A percentile compares a stretch with the other conserved stretches of the same genome.
Conservation (phyloP, 2,329 filamentous ascomycete genomes). For the Talaromyces albobiverticillius region DNA sequence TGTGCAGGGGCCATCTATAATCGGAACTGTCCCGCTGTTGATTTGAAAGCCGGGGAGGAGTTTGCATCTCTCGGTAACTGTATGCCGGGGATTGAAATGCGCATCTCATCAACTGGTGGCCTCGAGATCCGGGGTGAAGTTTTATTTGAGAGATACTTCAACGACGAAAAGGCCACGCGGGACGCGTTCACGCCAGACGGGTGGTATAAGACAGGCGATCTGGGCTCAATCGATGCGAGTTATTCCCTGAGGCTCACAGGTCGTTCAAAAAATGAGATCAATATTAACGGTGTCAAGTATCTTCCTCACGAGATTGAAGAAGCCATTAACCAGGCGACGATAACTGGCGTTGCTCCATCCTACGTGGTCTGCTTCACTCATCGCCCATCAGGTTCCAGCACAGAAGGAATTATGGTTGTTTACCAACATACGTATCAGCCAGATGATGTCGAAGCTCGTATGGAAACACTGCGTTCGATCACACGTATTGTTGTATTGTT, state of each 20-base stretch:
- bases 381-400: conserved; percentile 17
- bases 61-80: background rate
- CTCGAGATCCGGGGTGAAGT: conserved; percentile 43
- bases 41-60: background rate
- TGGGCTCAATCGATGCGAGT: conserved; percentile 32
- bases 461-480: conserved; percentile 25
- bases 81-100: background rate
- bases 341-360: conserved; percentile 19
- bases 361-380: conserved; percentile 42
- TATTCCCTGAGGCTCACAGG: conserved; percentile 38
- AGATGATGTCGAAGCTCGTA: conserved; percentile 31
- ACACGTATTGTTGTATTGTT: conserved; percentile 15
- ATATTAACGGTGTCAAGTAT: conserved; percentile 49
- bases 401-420: conserved; percentile 25
- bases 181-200: conserved; percentile 50
- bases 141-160: conserved; percentile 53
- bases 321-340: conserved; percentile 33
- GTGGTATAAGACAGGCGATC: conserved; percentile 57
- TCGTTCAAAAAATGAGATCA: conserved; percentile 46
- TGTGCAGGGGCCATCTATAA: too few species aligned
- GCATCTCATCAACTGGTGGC: conserved; percentile 16
- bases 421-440: conserved; percentile 40
- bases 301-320: conserved; percentile 37
- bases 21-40: background rate
- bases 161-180: conserved; percentile 49